A percentile compares a stretch with the other conserved stretches of the same genome.
These are phyloP conservation scores for Crithidia thermophila DNA, from an alignment of 208 protist genomes.

Conservation along the genomic window DNA sequence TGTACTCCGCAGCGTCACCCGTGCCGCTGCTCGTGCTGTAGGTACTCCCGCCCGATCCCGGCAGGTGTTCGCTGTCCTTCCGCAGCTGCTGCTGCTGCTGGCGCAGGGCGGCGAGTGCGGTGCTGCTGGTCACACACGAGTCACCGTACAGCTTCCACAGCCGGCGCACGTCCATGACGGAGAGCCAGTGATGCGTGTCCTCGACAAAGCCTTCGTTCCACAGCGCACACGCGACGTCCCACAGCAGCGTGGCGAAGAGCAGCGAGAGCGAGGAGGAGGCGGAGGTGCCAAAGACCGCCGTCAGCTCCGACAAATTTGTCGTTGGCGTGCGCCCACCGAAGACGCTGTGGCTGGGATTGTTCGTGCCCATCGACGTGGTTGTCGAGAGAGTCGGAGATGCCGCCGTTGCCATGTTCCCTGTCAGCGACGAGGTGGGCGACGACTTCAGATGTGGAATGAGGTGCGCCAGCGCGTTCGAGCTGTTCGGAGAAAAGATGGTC, in stretches of 20 bases:
- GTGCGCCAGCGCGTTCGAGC: neutral
- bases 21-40: too few relatives aligned
- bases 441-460: constrained; percentile 25
- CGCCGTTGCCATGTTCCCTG: too few relatives aligned
- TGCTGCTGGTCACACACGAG: neutral
- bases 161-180: constrained; percentile 38
- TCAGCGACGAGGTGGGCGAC: constrained; percentile 11
- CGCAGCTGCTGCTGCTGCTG: neutral
- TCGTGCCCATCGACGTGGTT: neutral
- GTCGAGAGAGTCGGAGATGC: neutral
- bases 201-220: constrained; percentile 66
- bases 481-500: neutral
- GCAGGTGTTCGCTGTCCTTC: too few relatives aligned
- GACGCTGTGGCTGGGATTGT: neutral
- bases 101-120: neutral
- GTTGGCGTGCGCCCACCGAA: too few relatives aligned
- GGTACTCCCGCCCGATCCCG: too few relatives aligned
- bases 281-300: neutral
- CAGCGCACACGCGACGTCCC: constrained; percentile 55
- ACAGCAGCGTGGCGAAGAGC: constrained; percentile 47
- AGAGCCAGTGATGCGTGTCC: constrained; percentile 61
- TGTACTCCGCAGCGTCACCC: too few relatives aligned
- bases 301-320: too few relatives aligned
- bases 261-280: constrained; percentile 35
- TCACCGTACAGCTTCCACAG: constrained; percentile 34